These are phyloP conservation scores for Mitragyna speciosa DNA, from an alignment of 257 asterid genomes.

Conservation along the genomic window DNA sequence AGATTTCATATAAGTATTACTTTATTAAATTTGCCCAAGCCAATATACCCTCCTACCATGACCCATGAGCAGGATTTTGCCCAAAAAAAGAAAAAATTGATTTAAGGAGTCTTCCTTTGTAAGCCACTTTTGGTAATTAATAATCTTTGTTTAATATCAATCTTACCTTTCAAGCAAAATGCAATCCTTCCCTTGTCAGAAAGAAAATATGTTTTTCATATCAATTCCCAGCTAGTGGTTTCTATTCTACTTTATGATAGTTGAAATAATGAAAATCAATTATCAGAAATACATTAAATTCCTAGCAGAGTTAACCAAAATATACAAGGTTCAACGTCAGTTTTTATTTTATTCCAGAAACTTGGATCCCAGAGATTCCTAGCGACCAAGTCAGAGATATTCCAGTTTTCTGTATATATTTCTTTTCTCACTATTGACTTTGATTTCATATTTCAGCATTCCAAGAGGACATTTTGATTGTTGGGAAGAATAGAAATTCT, in stretches of 20 bases:
- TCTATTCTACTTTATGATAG: background rate
- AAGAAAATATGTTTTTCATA: background rate
- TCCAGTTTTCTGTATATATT: background rate
- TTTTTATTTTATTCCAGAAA: too few relatives aligned
- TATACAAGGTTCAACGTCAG: background rate
- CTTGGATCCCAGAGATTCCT: background rate
- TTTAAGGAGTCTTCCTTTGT: background rate
- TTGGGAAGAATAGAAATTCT: background rate
- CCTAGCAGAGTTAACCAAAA: background rate
- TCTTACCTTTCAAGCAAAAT: background rate
- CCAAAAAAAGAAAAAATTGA: too few relatives aligned
- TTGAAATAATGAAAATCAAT: background rate
- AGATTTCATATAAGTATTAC: too few relatives aligned
- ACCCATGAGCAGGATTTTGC: too few relatives aligned
- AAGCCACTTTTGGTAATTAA: background rate
- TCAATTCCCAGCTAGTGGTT: background rate
- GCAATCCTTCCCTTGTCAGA: background rate
- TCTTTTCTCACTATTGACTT: background rate
- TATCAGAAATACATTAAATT: background rate
- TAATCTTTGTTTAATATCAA: too few relatives aligned
- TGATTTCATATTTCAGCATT: background rate
- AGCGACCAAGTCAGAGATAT: background rate
- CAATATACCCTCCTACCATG: too few relatives aligned
- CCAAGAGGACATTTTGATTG: background rate
- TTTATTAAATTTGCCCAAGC: too few relatives aligned